These are phyloP conservation scores for Cyberlindnera japonica DNA, from an alignment of 805 yeast species.

Conservation along the genomic window DNA sequence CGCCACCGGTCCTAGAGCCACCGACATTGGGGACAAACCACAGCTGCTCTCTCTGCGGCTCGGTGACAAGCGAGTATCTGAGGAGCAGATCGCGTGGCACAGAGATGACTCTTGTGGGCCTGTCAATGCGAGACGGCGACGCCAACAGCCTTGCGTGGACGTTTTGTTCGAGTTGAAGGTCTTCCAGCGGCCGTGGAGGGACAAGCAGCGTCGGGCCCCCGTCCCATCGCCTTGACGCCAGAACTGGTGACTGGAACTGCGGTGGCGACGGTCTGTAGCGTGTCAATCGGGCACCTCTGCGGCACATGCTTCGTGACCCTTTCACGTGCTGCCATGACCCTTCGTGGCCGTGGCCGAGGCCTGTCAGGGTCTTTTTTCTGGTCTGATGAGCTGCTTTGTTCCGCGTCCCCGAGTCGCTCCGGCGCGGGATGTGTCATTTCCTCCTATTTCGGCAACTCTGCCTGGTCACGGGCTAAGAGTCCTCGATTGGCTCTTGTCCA, in stretches of 20 bases:
- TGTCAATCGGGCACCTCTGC: background rate
- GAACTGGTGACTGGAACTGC: background rate
- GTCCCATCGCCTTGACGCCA: background rate
- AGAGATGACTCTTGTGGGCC: constrained; percentile 29
- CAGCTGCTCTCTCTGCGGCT: constrained; percentile 5
- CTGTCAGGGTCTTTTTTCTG: too few species aligned
- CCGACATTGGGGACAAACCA: constrained; percentile 16
- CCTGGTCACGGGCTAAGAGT: too few species aligned
- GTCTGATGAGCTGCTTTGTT: too few species aligned
- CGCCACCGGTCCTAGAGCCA: constrained; percentile 1
- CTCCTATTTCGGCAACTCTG: too few species aligned
- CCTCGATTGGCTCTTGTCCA: too few species aligned
- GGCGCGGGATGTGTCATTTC: too few species aligned
- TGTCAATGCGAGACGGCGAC: constrained; percentile 42
- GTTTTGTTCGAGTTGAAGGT: background rate
- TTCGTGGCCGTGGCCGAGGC: too few species aligned
- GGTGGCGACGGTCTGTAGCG: background rate
- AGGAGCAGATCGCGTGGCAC: constrained; percentile 11
- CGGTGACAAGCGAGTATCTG: constrained; percentile 10
- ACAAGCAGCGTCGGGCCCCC: background rate
- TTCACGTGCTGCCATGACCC: too few species aligned
- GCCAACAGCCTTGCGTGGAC: constrained; percentile 26
- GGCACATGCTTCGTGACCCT: too few species aligned
- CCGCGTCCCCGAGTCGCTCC: too few species aligned
- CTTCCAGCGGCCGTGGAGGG: background rate